Conservation (phyloP, 2,329 filamentous ascomycete species). For the Monascus ruber region DNA sequence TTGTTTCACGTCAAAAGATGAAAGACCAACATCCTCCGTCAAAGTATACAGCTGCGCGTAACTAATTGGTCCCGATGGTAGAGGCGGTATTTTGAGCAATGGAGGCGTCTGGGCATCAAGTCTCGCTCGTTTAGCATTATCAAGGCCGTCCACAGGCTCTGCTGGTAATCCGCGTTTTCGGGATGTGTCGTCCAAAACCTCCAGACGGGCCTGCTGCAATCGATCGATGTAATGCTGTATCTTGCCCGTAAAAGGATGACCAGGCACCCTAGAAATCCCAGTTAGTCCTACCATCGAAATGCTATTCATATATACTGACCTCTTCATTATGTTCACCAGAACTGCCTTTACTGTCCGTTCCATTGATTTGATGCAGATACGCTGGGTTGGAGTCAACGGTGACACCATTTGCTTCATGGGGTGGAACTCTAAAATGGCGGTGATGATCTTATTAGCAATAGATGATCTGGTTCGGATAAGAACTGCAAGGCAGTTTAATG, state of each 20-base stretch:
- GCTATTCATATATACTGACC: constrained; percentile 37
- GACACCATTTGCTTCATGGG: constrained; percentile 69
- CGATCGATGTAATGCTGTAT: constrained; percentile 84
- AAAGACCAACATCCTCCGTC: constrained; percentile 61
- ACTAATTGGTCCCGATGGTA: constrained; percentile 65
- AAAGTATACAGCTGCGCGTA: constrained; percentile 79
- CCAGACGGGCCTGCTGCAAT: constrained; percentile 63
- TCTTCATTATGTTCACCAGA: constrained; percentile 70
- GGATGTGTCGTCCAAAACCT: constrained; percentile 64
- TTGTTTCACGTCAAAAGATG: constrained; percentile 69
- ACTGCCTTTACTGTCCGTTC: constrained; percentile 83
- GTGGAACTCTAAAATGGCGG: constrained; percentile 80
- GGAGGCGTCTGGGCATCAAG: constrained; percentile 44
- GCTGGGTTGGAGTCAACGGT: constrained; percentile 65
- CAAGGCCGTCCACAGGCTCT: constrained; percentile 60
- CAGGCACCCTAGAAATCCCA: constrained; percentile 54
- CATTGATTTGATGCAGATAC: constrained; percentile 82
- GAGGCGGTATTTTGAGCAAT: constrained; percentile 50
- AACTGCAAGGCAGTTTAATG: constrained; percentile 74
- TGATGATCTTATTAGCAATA: constrained; percentile 75
- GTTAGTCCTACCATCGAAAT: background rate
- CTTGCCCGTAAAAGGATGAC: constrained; percentile 60
- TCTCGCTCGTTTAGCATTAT: constrained; percentile 71
- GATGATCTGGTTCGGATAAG: constrained; percentile 71
- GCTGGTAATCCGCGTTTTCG: constrained; percentile 65